Evolutionary conservation across 169 alveolate genomes (phyloP).

Genomic region (Babesia ovata): DNA sequence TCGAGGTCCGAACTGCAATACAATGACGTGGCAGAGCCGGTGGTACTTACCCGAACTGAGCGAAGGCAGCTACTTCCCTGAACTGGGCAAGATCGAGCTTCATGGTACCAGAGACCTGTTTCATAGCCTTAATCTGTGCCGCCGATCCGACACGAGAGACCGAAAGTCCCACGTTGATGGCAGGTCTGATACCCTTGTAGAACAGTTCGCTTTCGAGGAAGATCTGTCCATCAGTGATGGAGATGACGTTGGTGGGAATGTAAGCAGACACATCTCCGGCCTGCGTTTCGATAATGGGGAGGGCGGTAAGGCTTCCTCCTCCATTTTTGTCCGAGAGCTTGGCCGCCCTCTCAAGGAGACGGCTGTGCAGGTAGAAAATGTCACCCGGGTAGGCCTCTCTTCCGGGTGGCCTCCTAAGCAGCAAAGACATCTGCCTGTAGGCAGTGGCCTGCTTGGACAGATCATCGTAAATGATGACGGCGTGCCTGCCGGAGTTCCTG

Average conservation of each 20-base stretch:
- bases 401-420: conserved; percentile 95
- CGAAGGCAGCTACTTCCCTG: conserved; percentile 97
- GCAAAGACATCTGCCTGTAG: conserved; percentile 93
- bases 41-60: conserved; percentile 90
- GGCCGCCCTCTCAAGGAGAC: conserved; percentile 96
- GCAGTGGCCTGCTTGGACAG: conserved; percentile 98
- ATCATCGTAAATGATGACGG: conserved; percentile 96
- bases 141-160: conserved; percentile 97
- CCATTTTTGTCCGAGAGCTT: conserved; percentile 91
- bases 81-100: conserved; percentile 95
- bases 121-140: conserved; percentile 92
- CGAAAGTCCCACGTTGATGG: conserved; percentile 97
- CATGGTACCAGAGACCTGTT: conserved; percentile 90
- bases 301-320: conserved; percentile 96
- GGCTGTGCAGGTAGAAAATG: conserved; percentile 96
- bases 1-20: conserved; percentile 86
- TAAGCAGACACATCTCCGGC: conserved; percentile 98
- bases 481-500: conserved; percentile 95
- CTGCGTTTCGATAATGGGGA: conserved; percentile 97
- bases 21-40: background rate
- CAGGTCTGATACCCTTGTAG: conserved; percentile 98
- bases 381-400: conserved; percentile 97
- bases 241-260: conserved; percentile 97
- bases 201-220: conserved; percentile 95
- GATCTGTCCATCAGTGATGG: conserved; percentile 97